Evolutionary conservation across 257 asterid species (phyloP), one percentile per base, ranked within the genome.

Genomic region (Lantana camara): DNA sequence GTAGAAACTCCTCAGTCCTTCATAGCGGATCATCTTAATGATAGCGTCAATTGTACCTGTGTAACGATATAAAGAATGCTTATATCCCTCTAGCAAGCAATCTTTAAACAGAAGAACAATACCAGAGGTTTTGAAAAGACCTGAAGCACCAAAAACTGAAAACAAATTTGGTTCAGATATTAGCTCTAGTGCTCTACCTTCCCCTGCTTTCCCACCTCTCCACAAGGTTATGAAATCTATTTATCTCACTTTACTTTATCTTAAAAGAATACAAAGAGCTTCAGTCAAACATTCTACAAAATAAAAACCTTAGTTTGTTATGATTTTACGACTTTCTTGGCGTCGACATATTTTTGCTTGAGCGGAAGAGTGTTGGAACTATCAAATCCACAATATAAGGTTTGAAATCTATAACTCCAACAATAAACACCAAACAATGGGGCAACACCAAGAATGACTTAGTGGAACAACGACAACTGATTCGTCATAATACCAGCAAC

Each of bases 41-140:
- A 91, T 78, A 58, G 98, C 98, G 83, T 91, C 98, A 21, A 75
- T 3, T 15, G 96, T 91, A 53, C 96, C 98, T 89, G 79, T 58
- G 42, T 61, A 38, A 50, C n/a, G n/a, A 27, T 66, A 59, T 47
- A 35, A 56, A 64, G 32, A 38, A 23, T 52, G 16, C 14, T 61
- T 11, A 15, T 34, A 40, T 41, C n/a, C n/a, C n/a, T n/a, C n/a
- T n/a, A n/a, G n/a, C n/a, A n/a, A n/a, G n/a, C n/a, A n/a, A n/a
- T n/a, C n/a, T n/a, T n/a, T n/a, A n/a, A 27, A 42, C 19, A 42
- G 48, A 42, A 42, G 7, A 42, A 42, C 19, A 42, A 42, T 15
- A 23, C 15, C 21, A 21, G 7, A 17, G 51, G 17, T 45, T 45
- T 45, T 16, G 48, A 8, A 13, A 41, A 41, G 3, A 41, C 14